Percentiles rank a stretch among this genome's conserved stretches.
These are phyloP conservation scores for Talaromyces sp. DNA, from an alignment of 2,329 filamentous ascomycete genomes.

Conservation along the genomic window DNA sequence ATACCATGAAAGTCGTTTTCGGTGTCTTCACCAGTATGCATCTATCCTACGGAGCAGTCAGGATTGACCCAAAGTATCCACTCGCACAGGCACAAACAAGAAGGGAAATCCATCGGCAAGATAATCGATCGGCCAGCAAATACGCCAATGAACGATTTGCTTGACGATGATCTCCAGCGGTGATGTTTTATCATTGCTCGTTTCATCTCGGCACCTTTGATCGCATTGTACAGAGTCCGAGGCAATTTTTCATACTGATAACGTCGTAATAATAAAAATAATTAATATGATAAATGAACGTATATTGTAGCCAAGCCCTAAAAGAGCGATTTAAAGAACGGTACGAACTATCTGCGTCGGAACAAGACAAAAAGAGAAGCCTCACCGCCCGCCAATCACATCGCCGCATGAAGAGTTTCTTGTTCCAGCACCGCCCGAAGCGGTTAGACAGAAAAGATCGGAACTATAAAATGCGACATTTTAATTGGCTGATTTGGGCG, in stretches of 20 bases:
- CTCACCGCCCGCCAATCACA: background rate
- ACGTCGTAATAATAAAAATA: background rate
- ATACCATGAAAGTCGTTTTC: background rate
- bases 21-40: background rate
- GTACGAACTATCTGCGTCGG: constrained; percentile 1
- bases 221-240: background rate
- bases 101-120: background rate
- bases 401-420: background rate
- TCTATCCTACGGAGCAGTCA: background rate
- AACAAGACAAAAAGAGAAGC: background rate
- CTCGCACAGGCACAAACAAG: background rate
- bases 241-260: background rate
- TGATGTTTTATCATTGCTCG: background rate
- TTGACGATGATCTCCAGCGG: constrained; percentile 7
- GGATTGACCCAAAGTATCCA: background rate
- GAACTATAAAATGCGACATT: background rate
- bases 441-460: background rate
- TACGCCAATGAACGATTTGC: background rate
- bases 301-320: background rate
- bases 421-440: background rate
- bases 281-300: background rate
- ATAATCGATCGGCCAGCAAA: constrained; percentile 7
- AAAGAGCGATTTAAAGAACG: background rate
- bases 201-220: background rate
- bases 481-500: background rate